phyloP scores from a whole-genome alignment of 257 asterid genomes.

The Nicotiana noctiflora region DNA sequence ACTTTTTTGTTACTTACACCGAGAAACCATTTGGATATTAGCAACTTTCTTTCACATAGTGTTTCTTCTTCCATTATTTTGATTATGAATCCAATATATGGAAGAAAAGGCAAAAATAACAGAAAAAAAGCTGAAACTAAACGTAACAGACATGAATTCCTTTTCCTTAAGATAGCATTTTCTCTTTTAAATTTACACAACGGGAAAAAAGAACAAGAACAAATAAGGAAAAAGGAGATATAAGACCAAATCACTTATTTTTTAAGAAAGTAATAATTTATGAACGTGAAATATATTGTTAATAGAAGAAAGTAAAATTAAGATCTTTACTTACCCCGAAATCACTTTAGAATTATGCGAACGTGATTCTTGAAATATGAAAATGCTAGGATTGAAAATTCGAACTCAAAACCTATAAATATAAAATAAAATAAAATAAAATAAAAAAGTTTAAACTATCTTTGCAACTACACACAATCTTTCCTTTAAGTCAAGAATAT shows the following conservation, averaged over 20 bases:
- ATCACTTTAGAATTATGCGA: not conserved
- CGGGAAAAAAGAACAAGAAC: not conserved
- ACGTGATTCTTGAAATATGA: too few relatives aligned
- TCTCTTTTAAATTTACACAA: not conserved
- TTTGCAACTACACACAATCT: too few relatives aligned
- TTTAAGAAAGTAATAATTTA: too few relatives aligned
- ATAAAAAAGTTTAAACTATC: too few relatives aligned
- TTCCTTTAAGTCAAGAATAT: too few relatives aligned
- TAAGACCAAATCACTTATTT: not conserved
- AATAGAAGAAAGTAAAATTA: too few relatives aligned
- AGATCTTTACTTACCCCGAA: not conserved
- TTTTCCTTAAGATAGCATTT: not conserved
- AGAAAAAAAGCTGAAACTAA: not conserved
- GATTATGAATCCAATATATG: not conserved
- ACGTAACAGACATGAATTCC: constrained; percentile 8
- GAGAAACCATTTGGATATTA: not conserved
- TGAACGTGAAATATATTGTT: too few relatives aligned
- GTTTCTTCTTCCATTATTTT: not conserved
- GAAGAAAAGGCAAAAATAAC: not conserved
- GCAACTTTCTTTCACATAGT: not conserved
- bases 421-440: too few relatives aligned
- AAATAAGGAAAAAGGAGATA: constrained; percentile 1
- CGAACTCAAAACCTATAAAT: not conserved
- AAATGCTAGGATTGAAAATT: too few relatives aligned
- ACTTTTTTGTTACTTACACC: not conserved